Percentiles rank a stretch among this genome's conserved stretches.
Evolutionary conservation across 1,284 basidiomycete species (phyloP).

Genomic region (Ustilago loliicola): DNA sequence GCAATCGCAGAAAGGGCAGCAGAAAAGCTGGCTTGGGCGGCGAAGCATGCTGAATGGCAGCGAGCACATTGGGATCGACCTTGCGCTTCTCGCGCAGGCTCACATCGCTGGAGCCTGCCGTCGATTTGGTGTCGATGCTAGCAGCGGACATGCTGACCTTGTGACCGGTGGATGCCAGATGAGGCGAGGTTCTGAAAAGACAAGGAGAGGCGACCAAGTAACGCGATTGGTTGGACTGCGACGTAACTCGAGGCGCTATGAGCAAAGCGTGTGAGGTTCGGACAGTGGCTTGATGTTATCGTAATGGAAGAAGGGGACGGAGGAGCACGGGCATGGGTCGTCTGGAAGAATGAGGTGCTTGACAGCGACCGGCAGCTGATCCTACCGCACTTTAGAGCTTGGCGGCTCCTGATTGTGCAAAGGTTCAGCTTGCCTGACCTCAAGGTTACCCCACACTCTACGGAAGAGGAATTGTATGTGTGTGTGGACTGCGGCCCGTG

Average conservation of each 20-base stretch:
- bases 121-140: conserved; percentile 18
- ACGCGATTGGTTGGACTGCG: neutral
- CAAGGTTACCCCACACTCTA: conserved; percentile 2
- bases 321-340: neutral
- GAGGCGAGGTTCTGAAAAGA: neutral
- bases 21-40: conserved; percentile 38
- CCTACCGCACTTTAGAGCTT: neutral
- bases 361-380: neutral
- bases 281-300: neutral
- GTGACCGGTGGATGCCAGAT: neutral
- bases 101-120: conserved; percentile 19
- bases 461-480: neutral
- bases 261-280: neutral
- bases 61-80: conserved; percentile 48
- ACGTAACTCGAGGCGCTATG: neutral
- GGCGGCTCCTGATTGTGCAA: neutral
- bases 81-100: conserved; percentile 30
- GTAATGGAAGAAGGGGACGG: neutral
- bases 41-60: conserved; percentile 37
- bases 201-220: no score
- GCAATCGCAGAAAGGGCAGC: conserved; percentile 45
- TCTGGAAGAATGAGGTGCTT: neutral
- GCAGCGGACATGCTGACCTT: conserved; percentile 24
- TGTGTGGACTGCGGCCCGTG: neutral
- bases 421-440: neutral